A percentile compares a stretch with the other conserved stretches of the same genome.
Evolutionary conservation across 208 protist species (phyloP).

Genomic region (Leishmania amazonensis): DNA sequence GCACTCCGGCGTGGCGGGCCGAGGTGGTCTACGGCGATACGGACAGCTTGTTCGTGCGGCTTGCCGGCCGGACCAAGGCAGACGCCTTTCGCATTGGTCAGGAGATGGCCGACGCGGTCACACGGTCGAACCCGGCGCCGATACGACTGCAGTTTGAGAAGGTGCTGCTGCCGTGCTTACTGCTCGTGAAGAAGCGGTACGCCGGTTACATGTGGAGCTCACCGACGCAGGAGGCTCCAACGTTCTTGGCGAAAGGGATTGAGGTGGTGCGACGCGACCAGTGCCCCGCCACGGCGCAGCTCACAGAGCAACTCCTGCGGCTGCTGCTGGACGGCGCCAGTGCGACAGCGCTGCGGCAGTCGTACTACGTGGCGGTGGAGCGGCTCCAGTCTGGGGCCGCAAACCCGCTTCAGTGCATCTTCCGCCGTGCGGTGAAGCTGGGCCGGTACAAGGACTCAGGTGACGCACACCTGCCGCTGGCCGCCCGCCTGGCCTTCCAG

Average conservation of each 20-base stretch:
- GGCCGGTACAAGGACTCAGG: constrained; percentile 48
- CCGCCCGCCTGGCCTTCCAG: constrained; percentile 61
- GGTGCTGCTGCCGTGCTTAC: constrained; percentile 99
- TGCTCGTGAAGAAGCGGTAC: constrained; percentile 99
- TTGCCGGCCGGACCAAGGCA: constrained; percentile 49
- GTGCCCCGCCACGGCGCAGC: constrained; percentile 83
- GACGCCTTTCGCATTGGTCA: constrained; percentile 75
- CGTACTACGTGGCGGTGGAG: constrained; percentile 43
- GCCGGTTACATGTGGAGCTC: constrained; percentile 98
- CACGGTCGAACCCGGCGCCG: constrained; percentile 95
- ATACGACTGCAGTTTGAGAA: constrained; percentile 99
- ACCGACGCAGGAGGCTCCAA: constrained; percentile 89
- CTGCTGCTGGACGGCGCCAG: constrained; percentile 56
- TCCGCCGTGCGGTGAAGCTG: constrained; percentile 80
- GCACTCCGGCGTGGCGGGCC: constrained; percentile 93
- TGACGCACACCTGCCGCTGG: constrained; percentile 49
- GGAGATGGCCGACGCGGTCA: constrained; percentile 85
- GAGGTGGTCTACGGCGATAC: constrained; percentile 99
- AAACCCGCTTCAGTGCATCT: constrained; percentile 69
- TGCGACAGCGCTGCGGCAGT: constrained; percentile 21
- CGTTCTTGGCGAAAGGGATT: constrained; percentile 99
- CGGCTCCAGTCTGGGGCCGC: constrained; percentile 53
- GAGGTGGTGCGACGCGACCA: constrained; percentile 99
- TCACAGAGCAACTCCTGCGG: constrained; percentile 47
- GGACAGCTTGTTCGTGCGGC: constrained; percentile 98